Base-by-base conservation (phyloP, 495 filamentous ascomycete genomes). In the Talaromyces liani region DNA sequence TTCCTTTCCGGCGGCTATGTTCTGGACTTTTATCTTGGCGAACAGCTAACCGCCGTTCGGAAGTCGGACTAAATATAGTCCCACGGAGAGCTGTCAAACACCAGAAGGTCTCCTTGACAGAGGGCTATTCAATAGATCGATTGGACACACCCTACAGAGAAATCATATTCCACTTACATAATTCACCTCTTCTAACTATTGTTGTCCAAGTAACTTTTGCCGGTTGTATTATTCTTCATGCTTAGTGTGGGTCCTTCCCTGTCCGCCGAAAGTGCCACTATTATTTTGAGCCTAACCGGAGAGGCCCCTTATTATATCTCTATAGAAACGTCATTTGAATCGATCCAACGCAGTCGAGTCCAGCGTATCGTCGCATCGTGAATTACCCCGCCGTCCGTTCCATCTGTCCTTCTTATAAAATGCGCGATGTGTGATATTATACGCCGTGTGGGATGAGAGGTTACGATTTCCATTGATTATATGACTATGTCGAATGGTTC, bases 71-170 rank as follows among this genome's bases (percentile, higher is more conserved):
- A 49, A 47, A 49, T 20, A 49, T 49, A 49, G 16, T 61, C 24
- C 75, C n/a, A 71, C 66, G 0, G 67, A 49, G 45, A 49, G 45
- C 18, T 49, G 45, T 49, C 45, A 49, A 49, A 49, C 45, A 49
- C 1, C 16, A 49, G 8, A 20, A 49, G 1, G 8, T 41, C 36
- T 41, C 14, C 36, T 41, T 16, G 36, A 41, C 36, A 16, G 34
- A 27, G 10, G 33, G 10, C 33, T 41, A 41, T 41, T n/a, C n/a
- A n/a, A n/a, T n/a, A n/a, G n/a, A n/a, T n/a, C n/a, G n/a, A n/a
- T n/a, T n/a, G n/a, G n/a, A n/a, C n/a, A n/a, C n/a, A n/a, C n/a
- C n/a, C n/a, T n/a, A n/a, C n/a, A n/a, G n/a, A n/a, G n/a, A n/a
- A n/a, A n/a, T n/a, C n/a, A n/a, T 27, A 31, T 7, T 36, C 9